Conservation (phyloP, 2,329 filamentous ascomycete species). For the Paraconiothyrium brasiliense region DNA sequence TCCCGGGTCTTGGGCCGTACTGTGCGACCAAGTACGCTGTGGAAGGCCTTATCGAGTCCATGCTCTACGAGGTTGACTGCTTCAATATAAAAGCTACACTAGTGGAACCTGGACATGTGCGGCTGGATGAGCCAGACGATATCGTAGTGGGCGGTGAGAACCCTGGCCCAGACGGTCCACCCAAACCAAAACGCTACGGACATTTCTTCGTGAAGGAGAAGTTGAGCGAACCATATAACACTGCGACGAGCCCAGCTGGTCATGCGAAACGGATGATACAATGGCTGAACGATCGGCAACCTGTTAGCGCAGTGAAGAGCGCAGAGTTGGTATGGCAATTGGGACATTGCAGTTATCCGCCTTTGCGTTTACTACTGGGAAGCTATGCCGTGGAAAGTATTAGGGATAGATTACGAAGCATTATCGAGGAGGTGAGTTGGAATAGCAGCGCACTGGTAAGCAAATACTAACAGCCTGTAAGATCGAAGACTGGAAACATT, state of each 20-base stretch:
- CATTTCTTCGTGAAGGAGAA: slow-evolving; percentile 91
- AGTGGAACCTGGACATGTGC: slow-evolving; percentile 88
- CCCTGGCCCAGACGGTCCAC: slow-evolving; percentile 28
- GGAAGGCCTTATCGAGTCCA: slow-evolving; percentile 92
- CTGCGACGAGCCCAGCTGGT: slow-evolving; percentile 80
- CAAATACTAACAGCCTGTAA: slow-evolving; percentile 18
- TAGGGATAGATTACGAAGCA: slow-evolving; percentile 83
- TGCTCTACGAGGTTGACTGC: slow-evolving; percentile 92
- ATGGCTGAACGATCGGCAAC: slow-evolving; percentile 92
- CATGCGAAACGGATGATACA: slow-evolving; percentile 92
- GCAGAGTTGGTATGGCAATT: slow-evolving; percentile 94
- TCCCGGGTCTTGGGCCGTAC: slow-evolving; percentile 91
- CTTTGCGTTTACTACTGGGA: slow-evolving; percentile 83
- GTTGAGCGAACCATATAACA: slow-evolving; percentile 78
- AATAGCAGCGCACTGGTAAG: background rate
- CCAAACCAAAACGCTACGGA: slow-evolving; percentile 78
- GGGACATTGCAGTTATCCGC: slow-evolving; percentile 93
- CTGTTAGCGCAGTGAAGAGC: slow-evolving; percentile 90
- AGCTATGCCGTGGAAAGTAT: slow-evolving; percentile 97
- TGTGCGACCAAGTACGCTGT: slow-evolving; percentile 98
- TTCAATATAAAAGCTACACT: slow-evolving; percentile 95
- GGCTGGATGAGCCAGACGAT: slow-evolving; percentile 80
- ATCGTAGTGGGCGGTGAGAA: slow-evolving; percentile 30
- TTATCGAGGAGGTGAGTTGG: slow-evolving; percentile 82
- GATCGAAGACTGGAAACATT: slow-evolving; percentile 85